These are phyloP conservation scores for Murraya paniculata DNA, from an alignment of 345 rosid genomes.

Conservation along the genomic window DNA sequence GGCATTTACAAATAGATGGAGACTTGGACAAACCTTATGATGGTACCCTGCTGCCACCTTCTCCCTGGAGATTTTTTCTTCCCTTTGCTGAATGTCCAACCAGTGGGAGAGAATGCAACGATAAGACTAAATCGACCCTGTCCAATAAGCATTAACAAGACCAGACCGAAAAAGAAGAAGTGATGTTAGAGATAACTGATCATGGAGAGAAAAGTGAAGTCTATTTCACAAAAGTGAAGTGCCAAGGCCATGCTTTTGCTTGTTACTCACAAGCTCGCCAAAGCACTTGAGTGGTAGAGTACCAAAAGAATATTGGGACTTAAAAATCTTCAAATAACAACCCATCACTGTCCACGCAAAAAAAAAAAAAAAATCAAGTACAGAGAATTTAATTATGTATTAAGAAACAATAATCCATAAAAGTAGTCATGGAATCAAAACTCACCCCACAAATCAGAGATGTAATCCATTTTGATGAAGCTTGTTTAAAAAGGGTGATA, in stretches of 20 bases:
- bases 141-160: slow-evolving; percentile 5
- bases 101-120: slow-evolving; percentile 95
- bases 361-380: neutral
- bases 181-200: neutral
- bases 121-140: slow-evolving; percentile 77
- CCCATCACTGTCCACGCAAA: neutral
- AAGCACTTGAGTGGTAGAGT: neutral
- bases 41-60: slow-evolving; percentile 92
- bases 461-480: neutral
- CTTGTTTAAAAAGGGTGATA: neutral
- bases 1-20: neutral
- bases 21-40: slow-evolving; percentile 58
- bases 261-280: neutral
- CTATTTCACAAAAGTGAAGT: neutral
- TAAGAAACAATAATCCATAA: neutral
- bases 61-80: slow-evolving; percentile 86
- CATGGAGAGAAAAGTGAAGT: neutral
- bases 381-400: neutral
- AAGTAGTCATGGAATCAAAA: neutral
- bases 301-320: neutral
- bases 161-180: neutral
- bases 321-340: neutral
- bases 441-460: neutral
- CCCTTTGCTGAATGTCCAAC: slow-evolving; percentile 86
- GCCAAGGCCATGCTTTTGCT: neutral